phyloP scores from a whole-genome alignment of 2,329 filamentous ascomycete species.

The Conoideocrella luteorostrata region DNA sequence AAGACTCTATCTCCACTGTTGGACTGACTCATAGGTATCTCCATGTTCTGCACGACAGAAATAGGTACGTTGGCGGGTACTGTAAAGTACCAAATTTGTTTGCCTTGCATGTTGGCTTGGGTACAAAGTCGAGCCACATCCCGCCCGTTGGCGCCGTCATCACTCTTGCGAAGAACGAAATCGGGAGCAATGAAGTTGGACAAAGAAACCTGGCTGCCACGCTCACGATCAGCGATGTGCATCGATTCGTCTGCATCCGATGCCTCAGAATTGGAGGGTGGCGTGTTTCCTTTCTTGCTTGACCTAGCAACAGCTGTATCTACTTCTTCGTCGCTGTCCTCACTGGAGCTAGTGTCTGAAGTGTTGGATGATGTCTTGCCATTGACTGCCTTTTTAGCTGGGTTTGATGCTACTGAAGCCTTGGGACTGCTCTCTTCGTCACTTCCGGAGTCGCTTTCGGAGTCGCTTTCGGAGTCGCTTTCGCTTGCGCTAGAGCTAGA shows the following conservation, averaged over 20 bases:
- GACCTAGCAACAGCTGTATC: background rate
- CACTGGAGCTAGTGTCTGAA: slow-evolving; percentile 17
- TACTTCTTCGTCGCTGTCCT: slow-evolving; percentile 16
- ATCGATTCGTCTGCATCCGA: slow-evolving; percentile 32
- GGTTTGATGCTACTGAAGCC: slow-evolving; percentile 14
- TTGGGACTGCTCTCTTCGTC: background rate
- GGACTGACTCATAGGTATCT: slow-evolving; percentile 51
- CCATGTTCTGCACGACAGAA: slow-evolving; percentile 57
- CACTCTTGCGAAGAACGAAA: slow-evolving; percentile 46
- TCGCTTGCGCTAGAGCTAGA: slow-evolving; percentile 20
- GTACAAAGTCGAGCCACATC: slow-evolving; percentile 50
- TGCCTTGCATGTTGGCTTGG: slow-evolving; percentile 55
- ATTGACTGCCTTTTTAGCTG: slow-evolving; percentile 12
- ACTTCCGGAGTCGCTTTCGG: slow-evolving; percentile 17
- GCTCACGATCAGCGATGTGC: slow-evolving; percentile 28
- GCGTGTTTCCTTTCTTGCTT: background rate
- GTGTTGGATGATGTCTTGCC: slow-evolving; percentile 10
- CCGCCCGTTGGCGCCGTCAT: slow-evolving; percentile 31
- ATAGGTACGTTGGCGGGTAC: slow-evolving; percentile 65
- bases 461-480: slow-evolving; percentile 20
- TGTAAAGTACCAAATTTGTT: slow-evolving; percentile 77
- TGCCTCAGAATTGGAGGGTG: slow-evolving; percentile 10
- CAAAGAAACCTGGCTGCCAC: slow-evolving; percentile 30
- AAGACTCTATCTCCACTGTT: slow-evolving; percentile 48
- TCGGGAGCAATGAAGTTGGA: slow-evolving; percentile 43